These are phyloP conservation scores for Xylaria sp. DNA, from an alignment of 2,329 filamentous ascomycete genomes.

Conservation along the genomic window DNA sequence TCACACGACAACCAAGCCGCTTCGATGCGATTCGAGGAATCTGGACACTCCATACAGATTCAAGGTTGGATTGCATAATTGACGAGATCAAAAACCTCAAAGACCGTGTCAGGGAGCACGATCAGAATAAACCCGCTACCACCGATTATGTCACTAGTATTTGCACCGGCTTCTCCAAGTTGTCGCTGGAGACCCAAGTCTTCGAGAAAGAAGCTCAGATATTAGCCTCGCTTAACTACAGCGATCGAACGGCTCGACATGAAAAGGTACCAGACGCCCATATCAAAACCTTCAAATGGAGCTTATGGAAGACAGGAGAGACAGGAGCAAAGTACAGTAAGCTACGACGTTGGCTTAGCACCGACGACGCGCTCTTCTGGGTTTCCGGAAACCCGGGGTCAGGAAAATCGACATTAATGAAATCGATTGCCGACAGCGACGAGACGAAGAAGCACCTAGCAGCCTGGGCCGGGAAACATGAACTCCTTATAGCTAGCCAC, in stretches of 20 bases:
- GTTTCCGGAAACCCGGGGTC: background rate
- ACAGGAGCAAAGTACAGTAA: background rate
- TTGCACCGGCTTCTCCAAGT: slow-evolving; percentile 1
- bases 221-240: slow-evolving; percentile 1
- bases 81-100: slow-evolving; percentile 16
- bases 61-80: slow-evolving; percentile 19
- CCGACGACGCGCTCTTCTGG: slow-evolving; percentile 1
- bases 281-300: background rate
- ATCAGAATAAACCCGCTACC: background rate
- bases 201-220: slow-evolving; percentile 21
- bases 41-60: slow-evolving; percentile 18
- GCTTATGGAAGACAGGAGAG: background rate
- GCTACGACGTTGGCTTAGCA: background rate
- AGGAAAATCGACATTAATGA: background rate
- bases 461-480: background rate
- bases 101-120: background rate
- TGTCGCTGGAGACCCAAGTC: slow-evolving; percentile 16
- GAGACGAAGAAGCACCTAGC: background rate
- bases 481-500: background rate
- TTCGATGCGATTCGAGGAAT: too few relatives aligned
- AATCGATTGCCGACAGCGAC: background rate
- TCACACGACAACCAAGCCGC: too few relatives aligned
- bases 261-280: background rate
- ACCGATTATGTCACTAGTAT: background rate
- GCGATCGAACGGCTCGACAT: background rate